Evolutionary conservation across 768 basidiomycete species (phyloP).

Genomic region (Amanita thiersii): DNA sequence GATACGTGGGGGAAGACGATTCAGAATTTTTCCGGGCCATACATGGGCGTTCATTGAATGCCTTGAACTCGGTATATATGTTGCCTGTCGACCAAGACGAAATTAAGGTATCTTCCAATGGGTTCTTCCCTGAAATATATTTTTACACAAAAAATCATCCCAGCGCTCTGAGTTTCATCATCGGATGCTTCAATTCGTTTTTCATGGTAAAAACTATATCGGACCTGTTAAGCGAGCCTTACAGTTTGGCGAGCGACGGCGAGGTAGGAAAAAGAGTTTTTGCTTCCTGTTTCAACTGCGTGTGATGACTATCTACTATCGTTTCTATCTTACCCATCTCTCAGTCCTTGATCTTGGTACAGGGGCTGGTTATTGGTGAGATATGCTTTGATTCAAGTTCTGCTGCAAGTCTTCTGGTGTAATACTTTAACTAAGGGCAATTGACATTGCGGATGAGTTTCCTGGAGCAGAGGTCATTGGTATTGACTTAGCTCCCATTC

Average conservation of each 20-base stretch:
- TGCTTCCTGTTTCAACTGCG: conserved; percentile 1
- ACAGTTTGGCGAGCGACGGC: conserved; percentile 37
- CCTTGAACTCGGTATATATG: conserved; percentile 47
- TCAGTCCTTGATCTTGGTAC: conserved; percentile 64
- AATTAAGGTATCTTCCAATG: conserved; percentile 40
- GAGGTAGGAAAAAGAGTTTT: conserved; percentile 21
- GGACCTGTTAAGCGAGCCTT: conserved; percentile 57
- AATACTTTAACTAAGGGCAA: conserved; percentile 38
- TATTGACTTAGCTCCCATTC: conserved; percentile 65
- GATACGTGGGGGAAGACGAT: conserved; percentile 31
- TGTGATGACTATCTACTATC: conserved; percentile 5
- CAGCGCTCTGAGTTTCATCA: conserved; percentile 61
- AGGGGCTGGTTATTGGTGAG: conserved; percentile 55
- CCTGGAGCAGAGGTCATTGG: conserved; percentile 59
- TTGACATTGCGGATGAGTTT: conserved; percentile 70
- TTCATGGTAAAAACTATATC: conserved; percentile 54
- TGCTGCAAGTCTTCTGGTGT: conserved; percentile 7
- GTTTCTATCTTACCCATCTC: conserved; percentile 16
- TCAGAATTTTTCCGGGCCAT: conserved; percentile 44
- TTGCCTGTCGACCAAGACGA: conserved; percentile 64
- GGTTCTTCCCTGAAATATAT: conserved; percentile 6
- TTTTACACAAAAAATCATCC: conserved; percentile 2
- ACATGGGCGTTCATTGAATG: conserved; percentile 47
- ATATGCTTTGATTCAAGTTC: conserved; percentile 2
- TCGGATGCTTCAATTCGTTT: conserved; percentile 59